These are phyloP conservation scores for Aristolochia californica DNA, from an alignment of 164 flowering plant species.

Conservation along the genomic window DNA sequence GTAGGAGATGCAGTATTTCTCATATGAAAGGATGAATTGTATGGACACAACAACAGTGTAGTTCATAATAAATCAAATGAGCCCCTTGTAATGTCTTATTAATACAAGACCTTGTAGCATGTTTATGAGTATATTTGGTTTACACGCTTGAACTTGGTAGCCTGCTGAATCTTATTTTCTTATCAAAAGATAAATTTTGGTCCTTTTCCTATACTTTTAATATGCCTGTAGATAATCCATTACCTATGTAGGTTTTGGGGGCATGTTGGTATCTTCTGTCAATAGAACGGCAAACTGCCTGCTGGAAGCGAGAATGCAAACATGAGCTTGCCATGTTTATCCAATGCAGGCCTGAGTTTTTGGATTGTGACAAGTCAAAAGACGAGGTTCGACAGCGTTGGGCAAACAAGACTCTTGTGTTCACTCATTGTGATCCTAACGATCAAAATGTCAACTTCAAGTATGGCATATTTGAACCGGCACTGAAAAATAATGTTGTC, in stretches of 20 bases:
- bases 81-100: too few species aligned
- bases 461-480: conserved; percentile 68
- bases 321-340: conserved; percentile 21
- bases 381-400: conserved; percentile 24
- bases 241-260: conserved; percentile 54
- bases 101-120: too few species aligned
- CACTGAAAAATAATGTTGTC: conserved; percentile 50
- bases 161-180: too few species aligned
- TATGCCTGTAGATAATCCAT: too few species aligned
- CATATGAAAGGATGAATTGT: too few species aligned
- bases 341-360: conserved; percentile 34
- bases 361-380: conserved; percentile 38
- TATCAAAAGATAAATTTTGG: too few species aligned
- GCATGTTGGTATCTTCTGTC: conserved; percentile 86
- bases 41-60: too few species aligned
- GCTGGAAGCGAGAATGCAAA: conserved; percentile 71
- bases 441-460: conserved; percentile 24
- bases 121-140: too few species aligned
- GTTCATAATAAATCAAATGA: too few species aligned
- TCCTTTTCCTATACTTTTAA: too few species aligned
- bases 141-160: too few species aligned
- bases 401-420: conserved; percentile 47
- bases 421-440: conserved; percentile 49
- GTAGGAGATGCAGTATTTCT: too few species aligned
- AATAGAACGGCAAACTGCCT: conserved; percentile 58